Percentiles rank a stretch among this genome's conserved stretches.
Conservation (phyloP, 139 green algal species). For the Chlorella sp. region DNA sequence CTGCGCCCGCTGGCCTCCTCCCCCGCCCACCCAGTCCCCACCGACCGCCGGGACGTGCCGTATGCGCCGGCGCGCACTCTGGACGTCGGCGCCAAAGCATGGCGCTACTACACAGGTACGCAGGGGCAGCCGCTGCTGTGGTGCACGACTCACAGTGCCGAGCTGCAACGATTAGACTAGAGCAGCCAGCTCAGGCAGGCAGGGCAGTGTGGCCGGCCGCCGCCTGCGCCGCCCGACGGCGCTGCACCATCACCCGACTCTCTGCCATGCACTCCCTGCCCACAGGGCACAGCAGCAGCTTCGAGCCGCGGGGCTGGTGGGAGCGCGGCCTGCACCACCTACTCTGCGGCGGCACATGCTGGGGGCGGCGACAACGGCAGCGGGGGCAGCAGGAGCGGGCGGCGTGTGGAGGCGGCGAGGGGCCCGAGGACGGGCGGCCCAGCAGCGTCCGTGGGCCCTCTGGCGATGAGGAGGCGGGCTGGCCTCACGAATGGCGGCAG, state of each 20-base stretch:
- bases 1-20: too few relatives aligned
- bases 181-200: neutral
- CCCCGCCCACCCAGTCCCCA: too few relatives aligned
- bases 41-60: neutral
- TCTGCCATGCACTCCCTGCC: neutral
- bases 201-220: neutral
- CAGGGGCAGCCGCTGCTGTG: neutral
- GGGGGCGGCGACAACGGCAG: neutral
- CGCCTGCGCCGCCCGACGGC: too few relatives aligned
- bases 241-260: neutral
- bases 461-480: too few relatives aligned
- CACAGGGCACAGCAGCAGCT: neutral
- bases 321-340: neutral
- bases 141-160: neutral
- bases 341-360: neutral
- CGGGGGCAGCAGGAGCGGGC: neutral
- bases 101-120: constrained; percentile 1
- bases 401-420: neutral
- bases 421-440: neutral
- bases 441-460: too few relatives aligned
- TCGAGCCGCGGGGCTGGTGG: neutral
- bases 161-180: neutral
- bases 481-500: neutral
- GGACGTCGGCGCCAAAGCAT: neutral
- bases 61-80: constrained; percentile 4